Conservation (phyloP, 805 yeast genomes). For the Millerozyma miso region DNA sequence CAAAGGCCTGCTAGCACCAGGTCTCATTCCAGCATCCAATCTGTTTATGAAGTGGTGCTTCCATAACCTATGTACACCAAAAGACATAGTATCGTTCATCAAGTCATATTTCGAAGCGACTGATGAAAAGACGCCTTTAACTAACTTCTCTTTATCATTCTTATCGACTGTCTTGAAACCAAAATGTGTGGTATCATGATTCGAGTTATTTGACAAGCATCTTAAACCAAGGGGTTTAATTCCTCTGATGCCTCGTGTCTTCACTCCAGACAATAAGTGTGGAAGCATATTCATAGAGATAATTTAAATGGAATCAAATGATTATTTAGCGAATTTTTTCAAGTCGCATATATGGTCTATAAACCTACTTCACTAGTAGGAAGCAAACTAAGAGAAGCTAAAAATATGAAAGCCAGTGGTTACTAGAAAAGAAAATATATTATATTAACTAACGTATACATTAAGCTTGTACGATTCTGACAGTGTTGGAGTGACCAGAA, state of each 20-base stretch:
- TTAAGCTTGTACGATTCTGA: constrained; percentile 83
- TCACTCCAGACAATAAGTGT: neutral
- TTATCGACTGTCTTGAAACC: constrained; percentile 82
- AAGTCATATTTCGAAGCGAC: constrained; percentile 93
- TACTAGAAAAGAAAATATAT: neutral
- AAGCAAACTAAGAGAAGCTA: constrained; percentile 1
- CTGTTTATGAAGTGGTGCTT: constrained; percentile 83
- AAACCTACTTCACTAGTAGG: neutral
- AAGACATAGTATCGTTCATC: constrained; percentile 97
- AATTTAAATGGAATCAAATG: neutral
- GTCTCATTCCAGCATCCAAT: constrained; percentile 90
- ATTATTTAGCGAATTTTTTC: neutral
- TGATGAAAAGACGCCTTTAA: constrained; percentile 84
- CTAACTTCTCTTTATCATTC: constrained; percentile 77
- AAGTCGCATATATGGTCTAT: neutral
- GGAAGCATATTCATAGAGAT: neutral
- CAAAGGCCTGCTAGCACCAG: constrained; percentile 73
- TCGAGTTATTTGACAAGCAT: constrained; percentile 6
- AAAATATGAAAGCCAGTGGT: too few species aligned
- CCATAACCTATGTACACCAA: constrained; percentile 95
- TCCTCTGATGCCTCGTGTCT: neutral
- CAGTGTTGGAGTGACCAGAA: constrained; percentile 97
- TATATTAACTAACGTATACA: neutral
- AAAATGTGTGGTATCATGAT: constrained; percentile 74
- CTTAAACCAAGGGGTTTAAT: constrained; percentile 1